A percentile compares a stretch with the other conserved stretches of the same genome.
Evolutionary conservation across 306 rosid species (phyloP).

Genomic region (Fragaria ananassa): DNA sequence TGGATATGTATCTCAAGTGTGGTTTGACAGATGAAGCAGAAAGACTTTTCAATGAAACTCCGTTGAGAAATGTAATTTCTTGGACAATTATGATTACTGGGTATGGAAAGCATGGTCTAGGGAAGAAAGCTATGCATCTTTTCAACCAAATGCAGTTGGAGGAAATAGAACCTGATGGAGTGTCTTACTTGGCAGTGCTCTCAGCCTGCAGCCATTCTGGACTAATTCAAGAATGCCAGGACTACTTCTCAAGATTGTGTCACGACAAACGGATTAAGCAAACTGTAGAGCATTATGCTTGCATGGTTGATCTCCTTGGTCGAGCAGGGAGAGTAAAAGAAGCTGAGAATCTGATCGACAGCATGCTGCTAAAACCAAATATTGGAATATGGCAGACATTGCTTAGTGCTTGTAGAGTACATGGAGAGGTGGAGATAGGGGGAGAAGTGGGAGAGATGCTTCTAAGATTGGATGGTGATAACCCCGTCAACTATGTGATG

Average conservation of each 20-base stretch:
- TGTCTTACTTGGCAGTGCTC: conserved; percentile 58
- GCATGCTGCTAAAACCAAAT: conserved; percentile 55
- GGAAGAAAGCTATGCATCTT: conserved; percentile 40
- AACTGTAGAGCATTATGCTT: conserved; percentile 61
- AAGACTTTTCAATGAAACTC: conserved; percentile 44
- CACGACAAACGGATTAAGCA: conserved; percentile 25
- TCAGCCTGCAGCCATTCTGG: conserved; percentile 71
- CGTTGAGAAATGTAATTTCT: conserved; percentile 41
- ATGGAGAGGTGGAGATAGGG: conserved; percentile 51
- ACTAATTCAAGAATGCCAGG: conserved; percentile 49
- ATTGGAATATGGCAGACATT: conserved; percentile 62
- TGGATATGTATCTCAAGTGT: conserved; percentile 69
- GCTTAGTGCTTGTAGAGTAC: conserved; percentile 59
- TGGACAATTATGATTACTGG: conserved; percentile 76
- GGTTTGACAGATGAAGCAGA: conserved; percentile 52
- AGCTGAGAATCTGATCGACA: conserved; percentile 50
- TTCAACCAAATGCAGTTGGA: conserved; percentile 43
- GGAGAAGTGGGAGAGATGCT: conserved; percentile 52
- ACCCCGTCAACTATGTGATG: conserved; percentile 59
- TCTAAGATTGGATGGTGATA: conserved; percentile 39
- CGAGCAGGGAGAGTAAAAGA: conserved; percentile 50
- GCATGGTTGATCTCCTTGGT: conserved; percentile 68
- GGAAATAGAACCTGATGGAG: conserved; percentile 47
- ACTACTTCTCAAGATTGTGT: conserved; percentile 45
- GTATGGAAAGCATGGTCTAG: conserved; percentile 61